Evolutionary conservation across 345 rosid genomes (phyloP).

Genomic region (Microcos paniculata): DNA sequence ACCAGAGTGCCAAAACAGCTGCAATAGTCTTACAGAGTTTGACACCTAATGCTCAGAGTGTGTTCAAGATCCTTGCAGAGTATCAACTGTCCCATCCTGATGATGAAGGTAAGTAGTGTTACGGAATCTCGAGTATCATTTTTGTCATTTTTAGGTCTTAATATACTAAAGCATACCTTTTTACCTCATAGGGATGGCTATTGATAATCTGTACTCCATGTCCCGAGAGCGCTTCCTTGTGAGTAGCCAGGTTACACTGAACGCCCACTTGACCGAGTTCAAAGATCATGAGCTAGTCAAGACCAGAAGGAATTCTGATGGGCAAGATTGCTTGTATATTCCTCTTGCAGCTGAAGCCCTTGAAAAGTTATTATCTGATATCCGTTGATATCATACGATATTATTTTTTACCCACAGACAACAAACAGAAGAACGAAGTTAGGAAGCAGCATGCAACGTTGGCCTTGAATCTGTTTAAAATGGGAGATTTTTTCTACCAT

Average conservation of each 20-base stretch:
- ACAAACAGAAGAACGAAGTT: too few species aligned
- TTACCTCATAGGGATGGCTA: constrained; percentile 61
- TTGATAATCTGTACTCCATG: constrained; percentile 56
- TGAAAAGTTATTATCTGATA: constrained; percentile 62
- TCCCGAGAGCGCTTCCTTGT: constrained; percentile 85
- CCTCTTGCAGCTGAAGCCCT: constrained; percentile 74
- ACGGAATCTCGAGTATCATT: background rate
- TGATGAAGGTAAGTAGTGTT: constrained; percentile 62
- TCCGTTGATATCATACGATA: constrained; percentile 34
- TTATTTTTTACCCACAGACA: background rate
- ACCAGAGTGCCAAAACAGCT: constrained; percentile 83
- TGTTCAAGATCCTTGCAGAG: constrained; percentile 83
- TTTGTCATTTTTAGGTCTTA: background rate
- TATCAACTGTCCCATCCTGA: constrained; percentile 78
- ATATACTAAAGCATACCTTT: background rate
- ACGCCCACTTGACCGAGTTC: constrained; percentile 87
- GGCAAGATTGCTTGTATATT: constrained; percentile 83
- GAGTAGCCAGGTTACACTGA: constrained; percentile 85
- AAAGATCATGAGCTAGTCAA: constrained; percentile 94
- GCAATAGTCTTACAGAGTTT: constrained; percentile 86
- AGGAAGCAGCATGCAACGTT: too few species aligned
- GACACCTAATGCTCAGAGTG: constrained; percentile 91
- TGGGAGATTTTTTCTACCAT: too few species aligned
- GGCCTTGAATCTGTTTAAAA: too few species aligned
- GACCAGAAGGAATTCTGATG: constrained; percentile 68